phyloP scores from a whole-genome alignment of 2,329 filamentous ascomycete genomes.

The Thermothelomyces thermophilus region DNA sequence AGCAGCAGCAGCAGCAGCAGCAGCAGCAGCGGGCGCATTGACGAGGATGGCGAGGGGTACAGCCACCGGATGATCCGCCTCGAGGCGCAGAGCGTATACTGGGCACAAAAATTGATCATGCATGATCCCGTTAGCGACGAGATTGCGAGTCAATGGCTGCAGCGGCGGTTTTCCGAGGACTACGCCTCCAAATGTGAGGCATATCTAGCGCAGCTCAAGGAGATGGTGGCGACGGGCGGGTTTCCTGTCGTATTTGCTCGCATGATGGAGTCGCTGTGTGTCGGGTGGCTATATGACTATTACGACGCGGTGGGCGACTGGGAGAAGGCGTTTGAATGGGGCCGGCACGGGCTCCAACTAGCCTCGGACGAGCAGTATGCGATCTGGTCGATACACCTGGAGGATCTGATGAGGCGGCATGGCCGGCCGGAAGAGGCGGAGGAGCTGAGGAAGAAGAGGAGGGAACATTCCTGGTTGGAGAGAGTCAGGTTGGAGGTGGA shows the following conservation, averaged over 20 bases:
- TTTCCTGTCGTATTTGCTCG: slow-evolving; percentile 12
- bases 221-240: background rate
- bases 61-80: slow-evolving; percentile 22
- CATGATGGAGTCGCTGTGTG: slow-evolving; percentile 21
- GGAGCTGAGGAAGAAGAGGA: slow-evolving; percentile 15
- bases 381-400: slow-evolving; percentile 23
- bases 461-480: slow-evolving; percentile 20
- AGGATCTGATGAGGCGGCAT: slow-evolving; percentile 21
- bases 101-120: slow-evolving; percentile 24
- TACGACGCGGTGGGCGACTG: slow-evolving; percentile 21
- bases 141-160: slow-evolving; percentile 19
- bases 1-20: background rate
- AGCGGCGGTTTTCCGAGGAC: slow-evolving; percentile 12
- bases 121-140: slow-evolving; percentile 16
- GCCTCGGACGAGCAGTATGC: slow-evolving; percentile 23
- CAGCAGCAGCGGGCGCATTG: no score
- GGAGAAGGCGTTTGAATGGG: slow-evolving; percentile 20
- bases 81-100: slow-evolving; percentile 23
- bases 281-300: slow-evolving; percentile 24
- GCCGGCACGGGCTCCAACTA: slow-evolving; percentile 16
- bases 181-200: slow-evolving; percentile 16
- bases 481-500: slow-evolving; percentile 21
- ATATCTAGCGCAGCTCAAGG: slow-evolving; percentile 1
- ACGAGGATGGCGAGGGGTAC: background rate
- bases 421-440: slow-evolving; percentile 20